Evolutionary conservation across 1,284 basidiomycete species (phyloP), one percentile per base, ranked within the genome.

Genomic region (Pseudozyma tsukubaensis): DNA sequence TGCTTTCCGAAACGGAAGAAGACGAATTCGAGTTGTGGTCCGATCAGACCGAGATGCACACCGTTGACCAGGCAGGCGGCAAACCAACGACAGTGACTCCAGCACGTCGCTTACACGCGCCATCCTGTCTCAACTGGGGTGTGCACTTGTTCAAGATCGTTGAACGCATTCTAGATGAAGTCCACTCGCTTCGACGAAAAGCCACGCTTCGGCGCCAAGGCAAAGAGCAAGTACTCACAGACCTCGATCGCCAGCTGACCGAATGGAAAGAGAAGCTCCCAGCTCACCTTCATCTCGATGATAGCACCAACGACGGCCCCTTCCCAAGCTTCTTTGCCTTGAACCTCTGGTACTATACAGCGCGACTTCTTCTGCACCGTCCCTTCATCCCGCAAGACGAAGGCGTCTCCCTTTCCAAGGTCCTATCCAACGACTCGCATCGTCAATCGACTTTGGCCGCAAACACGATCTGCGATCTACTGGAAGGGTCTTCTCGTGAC

Each of bases 21-120:
- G 86, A 86, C 71, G 86, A 86, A 75, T 81, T 82, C 47, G 86
- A 86, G 62, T 66, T 83, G 3, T 86, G 85, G 86, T 84, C 85
- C 11, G 76, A 72, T 49, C 66, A 76, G 59, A 61, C 60, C 21
- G 74, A 76, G 50, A 76, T 78, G 73, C 74, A 72, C 12, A 37
- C 55, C 1, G 45, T 19, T 2, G 53, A 42, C 2, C 40, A 29
- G 21, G 39, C 43, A 6, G 49, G 19, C 2, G 37, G 24, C 7
- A 29, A 45, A 12, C 36, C 45, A n/a, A 24, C 42, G 10, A 35
- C 34, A 3, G 29, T 42, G 9, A 40, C 48, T 8, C 43, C 52
- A 4, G 18, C 54, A 16, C 59, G 72, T 1, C 47, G 68, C 13
- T 43, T 79, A 44, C 77, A 79, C 39, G 76, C 77, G n/a, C 67